Percentiles rank a stretch among this genome's conserved stretches.
Conservation (phyloP, 1,139 yeast genomes). For the Pichia sp. region DNA sequence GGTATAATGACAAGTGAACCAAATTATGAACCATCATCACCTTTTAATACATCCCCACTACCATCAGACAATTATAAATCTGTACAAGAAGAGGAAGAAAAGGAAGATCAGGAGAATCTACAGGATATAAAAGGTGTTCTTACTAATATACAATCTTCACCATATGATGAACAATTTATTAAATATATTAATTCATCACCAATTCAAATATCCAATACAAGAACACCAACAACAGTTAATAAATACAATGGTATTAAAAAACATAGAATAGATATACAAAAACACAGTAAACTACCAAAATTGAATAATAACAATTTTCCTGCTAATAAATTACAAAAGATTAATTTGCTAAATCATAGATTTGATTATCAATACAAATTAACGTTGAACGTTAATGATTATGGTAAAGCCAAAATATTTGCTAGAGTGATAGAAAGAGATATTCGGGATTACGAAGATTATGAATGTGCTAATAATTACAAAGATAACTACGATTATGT, state of each 20-base stretch:
- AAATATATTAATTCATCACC: slow-evolving; percentile 16
- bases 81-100: background rate
- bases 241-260: background rate
- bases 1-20: slow-evolving; percentile 8
- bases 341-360: background rate
- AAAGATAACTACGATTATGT: background rate
- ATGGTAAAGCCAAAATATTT: slow-evolving; percentile 10
- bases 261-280: background rate
- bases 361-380: slow-evolving; percentile 8
- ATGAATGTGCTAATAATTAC: background rate
- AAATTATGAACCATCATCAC: slow-evolving; percentile 8
- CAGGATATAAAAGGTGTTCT: background rate
- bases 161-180: slow-evolving; percentile 5
- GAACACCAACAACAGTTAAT: too few species aligned
- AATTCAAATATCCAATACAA: slow-evolving; percentile 1
- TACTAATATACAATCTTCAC: slow-evolving; percentile 7
- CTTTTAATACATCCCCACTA: slow-evolving; percentile 14
- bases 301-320: background rate
- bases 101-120: background rate
- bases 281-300: background rate
- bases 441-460: background rate
- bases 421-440: slow-evolving; percentile 9
- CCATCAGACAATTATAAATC: slow-evolving; percentile 1
- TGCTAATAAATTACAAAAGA: background rate
- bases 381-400: slow-evolving; percentile 8